Evolutionary conservation across 352 stramenopile genomes (phyloP), one percentile per base, ranked within the genome.

Genomic region (Phytophthora uliginosa): DNA sequence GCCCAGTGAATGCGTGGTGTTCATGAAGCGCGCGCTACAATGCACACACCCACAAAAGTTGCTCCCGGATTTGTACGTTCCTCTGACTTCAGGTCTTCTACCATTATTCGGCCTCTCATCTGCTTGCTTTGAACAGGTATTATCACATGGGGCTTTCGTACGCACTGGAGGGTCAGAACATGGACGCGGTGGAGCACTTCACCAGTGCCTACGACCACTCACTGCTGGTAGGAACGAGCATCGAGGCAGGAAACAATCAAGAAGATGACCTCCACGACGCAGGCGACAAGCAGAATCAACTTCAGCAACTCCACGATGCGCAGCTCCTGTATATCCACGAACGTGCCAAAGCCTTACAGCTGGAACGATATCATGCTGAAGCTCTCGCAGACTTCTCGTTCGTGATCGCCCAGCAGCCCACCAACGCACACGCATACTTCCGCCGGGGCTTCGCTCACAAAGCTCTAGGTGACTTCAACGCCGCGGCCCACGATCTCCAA

Each of bases 381-480:
- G 85, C 85, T 8, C 74, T 95, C 26, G 79, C 83, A 15, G 89
- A 97, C 65, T 96, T 97, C 58, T 86, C 69, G 20, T 78, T 82
- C 9, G 90, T 97, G 12, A 77, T 96, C 22, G 48, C 62, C 17
- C 76, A 88, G 59, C 93, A 95, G 52, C 88, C 91, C 31, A 85
- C 83, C 63, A 97, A 97, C 52, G 89, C 90, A 0, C 86, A 95
- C 54, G 90, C 91, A 8, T 89, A 93, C 57, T 96, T 97, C 60
- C 83, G 90, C n/a, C 84, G 89, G 10, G 90, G 77, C 12, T 95
- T 96, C 69, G 82, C 84, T 13, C 81, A 83, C 48, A 94, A 95
- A 62, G 68, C 86, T 4, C 61, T 95, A 0, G 86, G 87, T 6
- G 31, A 88, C 47, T 71, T 94, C 17, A 75, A 72, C 7, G 77